Percentiles rank a stretch among this genome's conserved stretches.
Evolutionary conservation across 2,329 filamentous ascomycete species (phyloP).

Genomic region (Neocatenulostroma microsporum): DNA sequence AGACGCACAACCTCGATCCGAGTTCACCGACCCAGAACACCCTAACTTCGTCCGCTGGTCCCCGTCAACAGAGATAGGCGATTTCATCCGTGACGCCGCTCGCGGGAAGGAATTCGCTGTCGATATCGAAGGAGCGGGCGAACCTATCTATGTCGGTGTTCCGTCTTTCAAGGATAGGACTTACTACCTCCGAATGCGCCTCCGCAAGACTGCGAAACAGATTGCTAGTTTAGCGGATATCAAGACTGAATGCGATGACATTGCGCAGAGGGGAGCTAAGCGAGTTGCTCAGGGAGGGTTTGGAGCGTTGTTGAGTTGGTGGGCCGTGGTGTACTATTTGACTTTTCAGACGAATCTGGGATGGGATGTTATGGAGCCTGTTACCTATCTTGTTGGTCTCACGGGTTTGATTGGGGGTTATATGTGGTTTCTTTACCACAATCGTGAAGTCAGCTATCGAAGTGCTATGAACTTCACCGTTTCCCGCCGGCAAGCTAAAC

Average conservation of each 20-base stretch:
- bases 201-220: conserved; percentile 62
- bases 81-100: conserved; percentile 87
- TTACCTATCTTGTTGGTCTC: conserved; percentile 83
- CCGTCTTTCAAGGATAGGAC: conserved; percentile 88
- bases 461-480: conserved; percentile 83
- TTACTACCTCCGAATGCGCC: conserved; percentile 69
- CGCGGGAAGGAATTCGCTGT: conserved; percentile 77
- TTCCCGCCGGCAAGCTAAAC: conserved; percentile 62
- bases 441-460: conserved; percentile 75
- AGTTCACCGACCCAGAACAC: conserved; percentile 30
- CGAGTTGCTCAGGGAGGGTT: conserved; percentile 74
- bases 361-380: conserved; percentile 86
- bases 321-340: conserved; percentile 66
- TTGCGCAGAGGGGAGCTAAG: conserved; percentile 71
- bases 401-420: conserved; percentile 83
- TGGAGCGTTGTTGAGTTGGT: conserved; percentile 65
- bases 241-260: conserved; percentile 71
- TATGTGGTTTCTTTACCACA: conserved; percentile 89
- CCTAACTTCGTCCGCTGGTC: conserved; percentile 79
- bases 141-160: conserved; percentile 68
- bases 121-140: conserved; percentile 62
- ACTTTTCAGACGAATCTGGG: conserved; percentile 66
- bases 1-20: background rate
- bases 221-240: conserved; percentile 63
- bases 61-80: conserved; percentile 79